These are phyloP conservation scores for Mycena maculata DNA, from an alignment of 768 basidiomycete species.

Conservation along the genomic window DNA sequence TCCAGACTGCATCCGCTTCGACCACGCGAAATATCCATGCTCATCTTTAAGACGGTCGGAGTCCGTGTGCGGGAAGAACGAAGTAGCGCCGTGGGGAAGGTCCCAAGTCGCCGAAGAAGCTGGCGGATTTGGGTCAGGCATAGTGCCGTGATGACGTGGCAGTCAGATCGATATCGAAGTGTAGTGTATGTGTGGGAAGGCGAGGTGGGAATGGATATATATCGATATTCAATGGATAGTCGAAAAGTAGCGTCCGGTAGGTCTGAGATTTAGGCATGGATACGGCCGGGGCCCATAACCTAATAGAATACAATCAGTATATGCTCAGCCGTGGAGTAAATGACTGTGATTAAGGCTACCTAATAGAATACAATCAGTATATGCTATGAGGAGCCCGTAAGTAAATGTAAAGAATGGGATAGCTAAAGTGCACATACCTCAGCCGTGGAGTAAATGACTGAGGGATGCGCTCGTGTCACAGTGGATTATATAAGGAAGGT, in stretches of 20 bases:
- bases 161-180: not conserved
- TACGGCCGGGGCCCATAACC: conserved; percentile 18
- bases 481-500: not conserved
- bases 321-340: too few relatives aligned
- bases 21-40: not conserved
- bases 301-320: too few relatives aligned
- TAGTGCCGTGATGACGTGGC: not conserved
- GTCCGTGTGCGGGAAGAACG: not conserved
- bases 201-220: not conserved
- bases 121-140: too few relatives aligned
- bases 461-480: too few relatives aligned
- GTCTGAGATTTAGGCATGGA: not conserved
- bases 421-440: too few relatives aligned
- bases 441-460: too few relatives aligned
- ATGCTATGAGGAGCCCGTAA: too few relatives aligned
- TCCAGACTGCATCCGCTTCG: not conserved
- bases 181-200: not conserved
- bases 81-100: not conserved
- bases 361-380: too few relatives aligned
- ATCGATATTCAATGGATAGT: not conserved
- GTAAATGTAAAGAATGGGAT: not conserved
- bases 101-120: not conserved
- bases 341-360: too few relatives aligned
- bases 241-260: not conserved
- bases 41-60: not conserved